Percentiles rank a stretch among this genome's conserved stretches.
These are phyloP conservation scores for Penicillium fimorum DNA, from an alignment of 495 filamentous ascomycete genomes.

Conservation along the genomic window DNA sequence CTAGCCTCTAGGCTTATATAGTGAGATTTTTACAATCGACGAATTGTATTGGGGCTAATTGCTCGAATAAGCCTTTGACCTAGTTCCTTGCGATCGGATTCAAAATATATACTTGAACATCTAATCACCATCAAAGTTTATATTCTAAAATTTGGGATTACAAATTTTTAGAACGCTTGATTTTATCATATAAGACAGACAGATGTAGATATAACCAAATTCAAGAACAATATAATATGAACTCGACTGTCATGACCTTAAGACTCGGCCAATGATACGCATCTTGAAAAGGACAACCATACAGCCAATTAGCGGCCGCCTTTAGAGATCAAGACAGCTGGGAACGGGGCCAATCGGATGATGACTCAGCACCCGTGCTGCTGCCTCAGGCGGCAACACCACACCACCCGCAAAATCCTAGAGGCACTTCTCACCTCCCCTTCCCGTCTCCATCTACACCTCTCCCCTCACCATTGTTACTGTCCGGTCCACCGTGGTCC, in stretches of 20 bases:
- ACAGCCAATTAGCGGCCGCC: constrained; percentile 31
- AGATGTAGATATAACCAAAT: not conserved
- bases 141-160: not conserved
- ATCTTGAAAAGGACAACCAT: constrained; percentile 14
- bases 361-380: constrained; percentile 21
- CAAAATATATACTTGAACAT: not conserved
- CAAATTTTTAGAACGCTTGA: not conserved
- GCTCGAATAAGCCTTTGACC: not conserved
- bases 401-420: constrained; percentile 54
- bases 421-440: constrained; percentile 38
- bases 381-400: constrained; percentile 36
- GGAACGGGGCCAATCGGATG: constrained; percentile 17
- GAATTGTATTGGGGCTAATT: not conserved
- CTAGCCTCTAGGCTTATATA: not conserved
- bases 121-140: not conserved
- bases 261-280: constrained; percentile 15
- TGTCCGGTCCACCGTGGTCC: constrained; percentile 26
- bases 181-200: not conserved
- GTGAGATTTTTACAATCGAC: not conserved
- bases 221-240: not conserved
- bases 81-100: not conserved
- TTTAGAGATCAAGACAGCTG: constrained; percentile 24
- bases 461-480: constrained; percentile 34
- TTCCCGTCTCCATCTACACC: constrained; percentile 31
- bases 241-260: not conserved